phyloP scores from a whole-genome alignment of 2,329 filamentous ascomycete genomes.

The Pseudogymnoascus sp. region DNA sequence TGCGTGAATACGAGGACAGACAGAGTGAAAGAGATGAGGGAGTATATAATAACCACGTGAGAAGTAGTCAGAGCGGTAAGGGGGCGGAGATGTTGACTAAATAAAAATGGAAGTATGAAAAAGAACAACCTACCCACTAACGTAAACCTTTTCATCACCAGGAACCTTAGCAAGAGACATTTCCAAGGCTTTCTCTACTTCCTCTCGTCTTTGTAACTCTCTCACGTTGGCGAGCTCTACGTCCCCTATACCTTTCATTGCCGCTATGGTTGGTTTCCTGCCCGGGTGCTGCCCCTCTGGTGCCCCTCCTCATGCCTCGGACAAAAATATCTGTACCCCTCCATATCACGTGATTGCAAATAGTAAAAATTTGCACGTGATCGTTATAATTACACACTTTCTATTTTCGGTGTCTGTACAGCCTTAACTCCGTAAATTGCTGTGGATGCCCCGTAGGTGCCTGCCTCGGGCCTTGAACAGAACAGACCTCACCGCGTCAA shows the following conservation, averaged over 20 bases:
- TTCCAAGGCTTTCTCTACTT: slow-evolving; percentile 10
- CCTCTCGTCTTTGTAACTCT: background rate
- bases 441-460: background rate
- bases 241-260: background rate
- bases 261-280: background rate
- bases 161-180: slow-evolving; percentile 61
- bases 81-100: background rate
- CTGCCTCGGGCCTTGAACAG: background rate
- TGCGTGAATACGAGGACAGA: background rate
- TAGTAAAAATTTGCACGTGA: background rate
- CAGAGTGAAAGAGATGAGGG: background rate
- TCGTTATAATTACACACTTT: background rate
- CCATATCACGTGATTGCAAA: background rate
- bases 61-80: background rate
- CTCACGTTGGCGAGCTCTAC: background rate
- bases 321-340: background rate
- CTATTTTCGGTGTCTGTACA: background rate
- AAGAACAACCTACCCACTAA: slow-evolving; percentile 58
- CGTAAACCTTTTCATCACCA: slow-evolving; percentile 63
- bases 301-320: background rate
- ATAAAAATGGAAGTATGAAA: slow-evolving; percentile 12
- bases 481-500: background rate
- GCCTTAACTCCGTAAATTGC: background rate
- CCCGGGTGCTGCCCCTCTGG: background rate
- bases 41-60: background rate